phyloP scores from a whole-genome alignment of 129 eudicot species.

The Helichrysum umbraculigerum region DNA sequence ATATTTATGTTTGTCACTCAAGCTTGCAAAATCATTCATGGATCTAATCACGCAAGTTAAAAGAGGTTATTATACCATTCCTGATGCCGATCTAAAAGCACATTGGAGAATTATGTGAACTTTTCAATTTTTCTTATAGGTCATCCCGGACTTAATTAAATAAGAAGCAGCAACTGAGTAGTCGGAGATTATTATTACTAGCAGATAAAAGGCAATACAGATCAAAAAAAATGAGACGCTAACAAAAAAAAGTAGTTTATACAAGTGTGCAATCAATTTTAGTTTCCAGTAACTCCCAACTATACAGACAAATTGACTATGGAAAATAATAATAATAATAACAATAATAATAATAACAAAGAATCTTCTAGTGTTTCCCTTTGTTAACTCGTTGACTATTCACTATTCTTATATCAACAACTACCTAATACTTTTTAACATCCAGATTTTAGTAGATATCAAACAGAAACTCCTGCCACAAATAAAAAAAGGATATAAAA shows the following conservation, averaged over 20 bases:
- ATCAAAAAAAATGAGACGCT: not conserved
- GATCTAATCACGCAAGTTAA: conserved; percentile 5
- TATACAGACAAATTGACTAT: conserved; percentile 15
- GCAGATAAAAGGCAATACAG: not conserved
- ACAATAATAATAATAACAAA: not conserved
- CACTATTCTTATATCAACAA: conserved; percentile 7
- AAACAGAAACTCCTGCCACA: not conserved
- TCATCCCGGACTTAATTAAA: not conserved
- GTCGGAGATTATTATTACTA: not conserved
- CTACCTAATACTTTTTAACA: conserved; percentile 6
- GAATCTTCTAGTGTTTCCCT: conserved; percentile 12
- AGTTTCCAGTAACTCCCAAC: conserved; percentile 3
- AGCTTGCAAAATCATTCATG: too few species aligned
- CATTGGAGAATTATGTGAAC: not conserved
- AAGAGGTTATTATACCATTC: not conserved
- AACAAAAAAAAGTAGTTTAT: conserved; percentile 6
- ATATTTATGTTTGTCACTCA: too few species aligned
- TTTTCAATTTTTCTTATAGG: not conserved
- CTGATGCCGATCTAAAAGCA: conserved; percentile 2
- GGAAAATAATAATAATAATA: not conserved
- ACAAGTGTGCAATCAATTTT: not conserved
- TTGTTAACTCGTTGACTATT: not conserved
- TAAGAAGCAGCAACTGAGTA: not conserved
- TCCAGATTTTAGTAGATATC: conserved; percentile 7
- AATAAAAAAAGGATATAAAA: conserved; percentile 4